Evolutionary conservation across 2,329 filamentous ascomycete genomes (phyloP).

Genomic region (Botryotinia calthae): DNA sequence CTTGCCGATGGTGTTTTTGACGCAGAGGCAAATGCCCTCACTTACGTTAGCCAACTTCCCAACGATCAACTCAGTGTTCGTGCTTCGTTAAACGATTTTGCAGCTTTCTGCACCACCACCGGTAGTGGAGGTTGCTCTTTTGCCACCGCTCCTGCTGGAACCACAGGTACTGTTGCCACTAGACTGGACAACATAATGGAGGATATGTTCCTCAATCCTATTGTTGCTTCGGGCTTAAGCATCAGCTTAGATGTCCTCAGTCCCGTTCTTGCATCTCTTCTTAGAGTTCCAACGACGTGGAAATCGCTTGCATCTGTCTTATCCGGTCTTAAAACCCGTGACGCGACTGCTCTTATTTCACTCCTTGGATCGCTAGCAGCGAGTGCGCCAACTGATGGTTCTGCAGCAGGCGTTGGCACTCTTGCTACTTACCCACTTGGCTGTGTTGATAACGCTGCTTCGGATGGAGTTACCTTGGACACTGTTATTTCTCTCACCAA

Average conservation of each 20-base stretch:
- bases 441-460: slow-evolving; percentile 26
- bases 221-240: slow-evolving; percentile 4
- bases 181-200: not conserved
- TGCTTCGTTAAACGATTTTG: slow-evolving; percentile 23
- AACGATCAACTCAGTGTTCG: slow-evolving; percentile 24
- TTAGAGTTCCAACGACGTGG: slow-evolving; percentile 17
- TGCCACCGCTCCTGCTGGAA: not conserved
- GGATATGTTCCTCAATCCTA: not conserved
- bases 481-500: slow-evolving; percentile 24
- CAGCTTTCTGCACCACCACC: slow-evolving; percentile 21
- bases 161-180: not conserved
- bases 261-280: not conserved
- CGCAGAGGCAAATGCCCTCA: slow-evolving; percentile 43
- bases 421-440: slow-evolving; percentile 6
- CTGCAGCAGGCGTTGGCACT: not conserved
- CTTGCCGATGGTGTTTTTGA: slow-evolving; percentile 36
- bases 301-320: slow-evolving; percentile 4
- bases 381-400: not conserved
- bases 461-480: slow-evolving; percentile 20
- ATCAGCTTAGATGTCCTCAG: not conserved
- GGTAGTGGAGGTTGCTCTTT: slow-evolving; percentile 18
- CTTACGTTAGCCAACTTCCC: slow-evolving; percentile 22
- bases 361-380: not conserved
- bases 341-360: slow-evolving; percentile 16
- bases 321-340: slow-evolving; percentile 17